Evolutionary conservation across 768 basidiomycete genomes (phyloP).

Genomic region (Amanita muscaria): DNA sequence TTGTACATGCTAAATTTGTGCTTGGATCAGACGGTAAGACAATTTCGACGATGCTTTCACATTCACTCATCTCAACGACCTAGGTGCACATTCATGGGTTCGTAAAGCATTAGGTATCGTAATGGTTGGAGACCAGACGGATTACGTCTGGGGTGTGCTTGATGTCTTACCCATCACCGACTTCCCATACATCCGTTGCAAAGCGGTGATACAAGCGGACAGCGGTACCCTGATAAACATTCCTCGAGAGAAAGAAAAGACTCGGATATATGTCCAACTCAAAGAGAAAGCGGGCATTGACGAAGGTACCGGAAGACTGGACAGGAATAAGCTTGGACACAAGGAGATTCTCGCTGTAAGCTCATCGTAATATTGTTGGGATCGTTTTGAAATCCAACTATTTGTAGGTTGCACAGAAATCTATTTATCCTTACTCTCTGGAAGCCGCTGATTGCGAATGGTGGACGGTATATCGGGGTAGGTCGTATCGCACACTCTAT

Average conservation of each 20-base stretch:
- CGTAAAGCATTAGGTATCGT: conserved; percentile 53
- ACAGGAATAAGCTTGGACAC: conserved; percentile 42
- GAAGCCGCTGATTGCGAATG: background rate
- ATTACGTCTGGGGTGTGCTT: conserved; percentile 78
- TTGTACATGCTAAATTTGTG: conserved; percentile 64
- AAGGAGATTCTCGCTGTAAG: conserved; percentile 45
- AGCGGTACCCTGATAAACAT: conserved; percentile 67
- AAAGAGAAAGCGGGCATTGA: conserved; percentile 38
- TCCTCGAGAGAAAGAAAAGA: conserved; percentile 59
- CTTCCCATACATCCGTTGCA: conserved; percentile 70
- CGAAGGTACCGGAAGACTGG: conserved; percentile 39
- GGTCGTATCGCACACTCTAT: too few species aligned
- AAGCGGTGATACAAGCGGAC: conserved; percentile 56
- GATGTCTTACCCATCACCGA: conserved; percentile 62
- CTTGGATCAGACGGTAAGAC: conserved; percentile 63
- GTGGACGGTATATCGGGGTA: conserved; percentile 2
- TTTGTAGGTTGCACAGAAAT: background rate
- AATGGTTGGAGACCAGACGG: conserved; percentile 74
- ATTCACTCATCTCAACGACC: background rate
- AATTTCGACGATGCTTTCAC: conserved; percentile 28
- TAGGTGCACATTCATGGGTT: conserved; percentile 84
- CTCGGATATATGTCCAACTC: conserved; percentile 66
- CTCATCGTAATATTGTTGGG: background rate
- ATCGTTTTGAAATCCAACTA: background rate
- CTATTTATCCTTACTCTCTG: background rate